A percentile compares a stretch with the other conserved stretches of the same genome.
These are phyloP conservation scores for Imleria badia DNA, from an alignment of 768 basidiomycete genomes.

Conservation along the genomic window DNA sequence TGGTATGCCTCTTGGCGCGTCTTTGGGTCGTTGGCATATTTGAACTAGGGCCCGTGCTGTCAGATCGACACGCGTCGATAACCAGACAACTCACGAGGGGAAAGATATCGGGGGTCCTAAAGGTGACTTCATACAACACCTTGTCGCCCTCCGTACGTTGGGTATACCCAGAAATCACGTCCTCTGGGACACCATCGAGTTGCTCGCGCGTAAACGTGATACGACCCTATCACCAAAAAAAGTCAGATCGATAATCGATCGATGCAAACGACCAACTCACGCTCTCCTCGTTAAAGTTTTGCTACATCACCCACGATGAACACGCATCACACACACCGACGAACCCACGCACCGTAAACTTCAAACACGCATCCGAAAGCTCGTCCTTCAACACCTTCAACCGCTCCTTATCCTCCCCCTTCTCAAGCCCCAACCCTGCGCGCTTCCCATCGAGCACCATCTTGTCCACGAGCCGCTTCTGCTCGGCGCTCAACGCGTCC, in stretches of 20 bases:
- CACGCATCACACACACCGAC: not conserved
- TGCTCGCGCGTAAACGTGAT: conserved; percentile 70
- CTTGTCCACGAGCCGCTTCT: conserved; percentile 78
- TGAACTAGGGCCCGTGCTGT: conserved; percentile 52
- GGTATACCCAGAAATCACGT: conserved; percentile 75
- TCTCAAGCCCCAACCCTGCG: conserved; percentile 72
- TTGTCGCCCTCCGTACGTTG: conserved; percentile 59
- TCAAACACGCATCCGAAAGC: conserved; percentile 70
- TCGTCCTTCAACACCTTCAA: conserved; percentile 71
- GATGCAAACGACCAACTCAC: conserved; percentile 35
- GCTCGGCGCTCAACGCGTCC: conserved; percentile 63
- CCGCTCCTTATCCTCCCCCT: conserved; percentile 51
- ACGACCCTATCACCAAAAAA: conserved; percentile 42
- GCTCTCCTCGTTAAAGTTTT: conserved; percentile 90
- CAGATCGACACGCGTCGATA: not conserved
- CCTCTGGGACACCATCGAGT: conserved; percentile 76
- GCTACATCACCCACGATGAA: conserved; percentile 39
- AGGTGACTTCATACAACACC: conserved; percentile 71
- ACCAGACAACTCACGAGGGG: conserved; percentile 53
- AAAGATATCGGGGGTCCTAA: conserved; percentile 81
- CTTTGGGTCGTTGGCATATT: conserved; percentile 69
- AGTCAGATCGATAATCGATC: not conserved
- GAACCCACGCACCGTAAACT: conserved; percentile 62
- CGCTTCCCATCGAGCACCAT: conserved; percentile 78
- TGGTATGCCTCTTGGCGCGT: conserved; percentile 68